These are phyloP conservation scores for Sinapis alba DNA, from an alignment of 441 rosid genomes.

Conservation along the genomic window DNA sequence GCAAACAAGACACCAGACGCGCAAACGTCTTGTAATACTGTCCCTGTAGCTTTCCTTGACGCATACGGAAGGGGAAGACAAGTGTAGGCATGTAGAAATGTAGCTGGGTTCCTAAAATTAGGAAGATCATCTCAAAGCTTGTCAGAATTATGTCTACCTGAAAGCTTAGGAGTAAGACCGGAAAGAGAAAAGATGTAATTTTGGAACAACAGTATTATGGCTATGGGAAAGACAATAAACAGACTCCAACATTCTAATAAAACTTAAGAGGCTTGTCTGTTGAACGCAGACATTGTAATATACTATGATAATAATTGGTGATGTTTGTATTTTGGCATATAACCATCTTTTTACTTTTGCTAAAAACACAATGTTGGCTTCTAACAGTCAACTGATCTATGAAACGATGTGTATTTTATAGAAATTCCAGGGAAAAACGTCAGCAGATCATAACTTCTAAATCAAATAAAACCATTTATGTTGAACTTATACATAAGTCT, in stretches of 20 bases:
- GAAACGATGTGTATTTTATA: neutral
- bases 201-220: neutral
- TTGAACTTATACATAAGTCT: neutral
- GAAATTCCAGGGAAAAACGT: neutral
- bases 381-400: neutral
- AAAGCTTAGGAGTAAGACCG: slow-evolving; percentile 3
- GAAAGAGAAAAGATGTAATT: neutral
- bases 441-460: neutral
- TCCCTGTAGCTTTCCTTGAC: slow-evolving; percentile 89
- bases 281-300: neutral
- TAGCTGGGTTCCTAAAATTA: slow-evolving; percentile 76
- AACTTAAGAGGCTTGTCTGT: neutral
- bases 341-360: neutral
- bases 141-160: slow-evolving; percentile 2
- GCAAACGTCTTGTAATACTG: slow-evolving; percentile 91
- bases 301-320: neutral
- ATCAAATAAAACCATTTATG: neutral
- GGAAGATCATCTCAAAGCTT: slow-evolving; percentile 6
- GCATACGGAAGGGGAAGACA: slow-evolving; percentile 94
- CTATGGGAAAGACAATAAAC: slow-evolving; percentile 4
- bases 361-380: neutral
- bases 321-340: neutral
- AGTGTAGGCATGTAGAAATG: slow-evolving; percentile 96
- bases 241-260: slow-evolving; percentile 5
- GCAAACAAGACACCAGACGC: slow-evolving; percentile 96